Evolutionary conservation across 345 rosid genomes (phyloP).

Genomic region (Citrus maxima): DNA sequence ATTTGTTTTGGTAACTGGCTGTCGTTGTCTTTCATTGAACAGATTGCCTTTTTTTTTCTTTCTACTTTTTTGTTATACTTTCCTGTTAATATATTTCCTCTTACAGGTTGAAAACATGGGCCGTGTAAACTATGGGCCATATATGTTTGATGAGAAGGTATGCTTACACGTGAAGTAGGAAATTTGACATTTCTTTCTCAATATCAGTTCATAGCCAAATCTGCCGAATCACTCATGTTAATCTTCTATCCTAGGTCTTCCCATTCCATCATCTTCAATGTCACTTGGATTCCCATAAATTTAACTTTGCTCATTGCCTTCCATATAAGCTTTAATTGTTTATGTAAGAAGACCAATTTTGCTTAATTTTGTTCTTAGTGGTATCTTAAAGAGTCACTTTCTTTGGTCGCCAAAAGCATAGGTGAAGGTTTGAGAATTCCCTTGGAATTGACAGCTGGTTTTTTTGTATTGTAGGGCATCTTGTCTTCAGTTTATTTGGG

Average conservation of each 20-base stretch:
- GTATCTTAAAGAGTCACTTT: neutral
- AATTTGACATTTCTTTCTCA: neutral
- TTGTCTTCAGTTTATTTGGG: constrained; percentile 70
- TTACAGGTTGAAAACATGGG: constrained; percentile 96
- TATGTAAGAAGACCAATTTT: neutral
- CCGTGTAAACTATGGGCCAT: constrained; percentile 75
- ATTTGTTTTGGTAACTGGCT: constrained; percentile 56
- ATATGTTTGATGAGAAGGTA: constrained; percentile 85
- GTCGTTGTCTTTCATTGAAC: neutral
- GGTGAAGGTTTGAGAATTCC: neutral
- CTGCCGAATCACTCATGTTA: too few species aligned
- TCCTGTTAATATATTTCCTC: neutral
- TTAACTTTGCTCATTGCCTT: neutral
- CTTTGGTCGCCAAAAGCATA: neutral
- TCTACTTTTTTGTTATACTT: too few species aligned
- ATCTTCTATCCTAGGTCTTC: too few species aligned
- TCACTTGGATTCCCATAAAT: neutral
- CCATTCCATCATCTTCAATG: neutral
- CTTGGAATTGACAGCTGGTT: neutral
- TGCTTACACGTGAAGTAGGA: constrained; percentile 3
- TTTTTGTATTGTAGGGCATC: constrained; percentile 56
- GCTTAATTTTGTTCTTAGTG: neutral
- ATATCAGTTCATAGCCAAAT: neutral
- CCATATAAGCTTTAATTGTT: neutral
- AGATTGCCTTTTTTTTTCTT: neutral